Base-by-base conservation (phyloP, 768 basidiomycete genomes). In the Serendipita sp. region DNA sequence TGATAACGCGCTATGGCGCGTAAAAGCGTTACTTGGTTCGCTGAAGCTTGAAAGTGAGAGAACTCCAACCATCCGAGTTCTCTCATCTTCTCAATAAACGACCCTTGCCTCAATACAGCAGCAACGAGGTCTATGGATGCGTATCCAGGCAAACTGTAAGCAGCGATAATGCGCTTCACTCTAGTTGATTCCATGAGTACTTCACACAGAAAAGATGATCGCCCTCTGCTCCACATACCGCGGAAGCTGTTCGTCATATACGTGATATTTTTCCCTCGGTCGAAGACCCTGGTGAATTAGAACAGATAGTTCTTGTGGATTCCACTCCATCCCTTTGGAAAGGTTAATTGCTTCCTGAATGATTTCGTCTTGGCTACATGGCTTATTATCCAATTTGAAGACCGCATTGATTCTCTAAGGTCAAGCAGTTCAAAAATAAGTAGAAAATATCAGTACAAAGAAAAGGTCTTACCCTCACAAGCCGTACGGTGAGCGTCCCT, bases 1-100 rank as follows among this genome's bases (percentile, higher is more conserved):
- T 85, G 84, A 69, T 85, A 85, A 67, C 84, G 74, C 4, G 80
- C 76, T 32, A 82, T 72, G 1, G 78, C 74, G 10, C 85, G 71
- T 3, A 78, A 77, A 3, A 72, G 58, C 66, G 77, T 76, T 38
- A 78, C 75, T 44, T 73, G 71, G 7, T 66, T 67, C 35, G 74
- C 73, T 63, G 64, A 23, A 1, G 16, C 13, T 15, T 73, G 70
- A 64, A 84, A 83, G 54, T 73, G 77, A 3, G 70, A 72, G 0
- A 77, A 73, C 44, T 73, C 70, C 5, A 78, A 77, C 84, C 84
- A 85, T 0, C 76, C 75, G 2, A 85, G 69, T 36, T 78, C 73
- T 15, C 76, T 69, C 77, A 85, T 81, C 70, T 83, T 82, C 63
- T 72, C 67, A 11, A 80, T 76, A 67, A 85, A 85, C 0, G 78